Evolutionary conservation across 192 early-diverging fungal genomes (phyloP).

Genomic region (Phycomyces blakesleeanus): DNA sequence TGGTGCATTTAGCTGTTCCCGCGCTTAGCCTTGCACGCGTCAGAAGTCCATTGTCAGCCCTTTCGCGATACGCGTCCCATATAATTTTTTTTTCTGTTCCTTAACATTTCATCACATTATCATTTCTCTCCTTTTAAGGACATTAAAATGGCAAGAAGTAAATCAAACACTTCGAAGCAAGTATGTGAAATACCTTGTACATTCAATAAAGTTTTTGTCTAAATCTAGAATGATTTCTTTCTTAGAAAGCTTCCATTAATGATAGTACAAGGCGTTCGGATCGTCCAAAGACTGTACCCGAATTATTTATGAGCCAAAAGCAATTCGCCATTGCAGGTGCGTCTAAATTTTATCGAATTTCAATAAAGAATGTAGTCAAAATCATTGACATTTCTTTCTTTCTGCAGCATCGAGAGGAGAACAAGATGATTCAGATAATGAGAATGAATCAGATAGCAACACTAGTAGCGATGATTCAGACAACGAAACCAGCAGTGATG

Average conservation of each 20-base stretch:
- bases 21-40: background rate
- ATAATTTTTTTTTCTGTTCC: too few relatives aligned
- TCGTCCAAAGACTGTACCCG: conserved; percentile 17
- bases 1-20: background rate
- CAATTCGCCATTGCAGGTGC: background rate
- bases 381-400: background rate
- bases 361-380: background rate
- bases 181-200: background rate
- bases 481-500: conserved; percentile 1
- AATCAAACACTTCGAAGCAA: background rate
- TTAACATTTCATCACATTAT: too few relatives aligned
- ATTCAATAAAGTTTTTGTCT: too few relatives aligned
- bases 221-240: too few relatives aligned
- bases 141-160: background rate
- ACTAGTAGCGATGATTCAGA: conserved; percentile 28
- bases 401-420: background rate
- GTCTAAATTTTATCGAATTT: background rate
- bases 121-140: background rate
- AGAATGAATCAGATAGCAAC: conserved; percentile 30
- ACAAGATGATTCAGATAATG: conserved; percentile 11
- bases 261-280: background rate
- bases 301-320: conserved; percentile 9
- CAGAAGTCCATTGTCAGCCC: background rate
- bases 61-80: background rate
- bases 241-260: background rate